These are phyloP conservation scores for Podospora anserina DNA, from an alignment of 495 filamentous ascomycete species.

Conservation along the genomic window DNA sequence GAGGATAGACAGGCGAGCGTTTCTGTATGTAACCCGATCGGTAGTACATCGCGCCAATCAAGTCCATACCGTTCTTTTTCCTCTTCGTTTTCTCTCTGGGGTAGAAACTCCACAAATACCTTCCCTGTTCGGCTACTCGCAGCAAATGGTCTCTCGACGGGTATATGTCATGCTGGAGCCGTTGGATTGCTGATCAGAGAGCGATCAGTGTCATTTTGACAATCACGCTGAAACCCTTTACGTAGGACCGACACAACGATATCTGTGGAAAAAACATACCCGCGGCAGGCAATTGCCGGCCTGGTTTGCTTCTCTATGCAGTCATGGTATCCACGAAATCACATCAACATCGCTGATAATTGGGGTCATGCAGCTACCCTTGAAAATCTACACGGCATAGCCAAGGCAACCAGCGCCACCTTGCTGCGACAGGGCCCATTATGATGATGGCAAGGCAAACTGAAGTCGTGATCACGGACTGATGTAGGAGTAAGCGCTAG, in stretches of 20 bases:
- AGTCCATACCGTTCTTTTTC: neutral
- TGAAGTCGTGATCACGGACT: neutral
- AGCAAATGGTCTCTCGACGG: neutral
- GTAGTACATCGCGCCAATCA: slow-evolving; percentile 2
- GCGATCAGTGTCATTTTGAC: neutral
- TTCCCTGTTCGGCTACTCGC: neutral
- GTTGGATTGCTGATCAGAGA: neutral
- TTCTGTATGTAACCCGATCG: slow-evolving; percentile 4
- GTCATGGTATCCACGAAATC: neutral
- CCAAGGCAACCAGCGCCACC: neutral
- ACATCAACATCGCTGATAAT: neutral
- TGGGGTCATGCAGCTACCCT: neutral
- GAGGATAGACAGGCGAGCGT: neutral
- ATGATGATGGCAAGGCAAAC: neutral
- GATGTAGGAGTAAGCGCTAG: neutral
- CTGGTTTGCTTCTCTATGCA: neutral
- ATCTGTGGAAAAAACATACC: neutral
- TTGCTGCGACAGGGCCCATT: neutral
- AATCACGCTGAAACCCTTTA: neutral
- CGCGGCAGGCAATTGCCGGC: neutral
- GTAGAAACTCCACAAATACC: neutral
- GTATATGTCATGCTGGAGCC: neutral
- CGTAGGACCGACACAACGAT: neutral
- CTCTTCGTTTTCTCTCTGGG: neutral
- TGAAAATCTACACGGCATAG: neutral